These are phyloP conservation scores for Biscogniauxia mediterranea DNA, from an alignment of 2,329 filamentous ascomycete genomes.

Conservation along the genomic window DNA sequence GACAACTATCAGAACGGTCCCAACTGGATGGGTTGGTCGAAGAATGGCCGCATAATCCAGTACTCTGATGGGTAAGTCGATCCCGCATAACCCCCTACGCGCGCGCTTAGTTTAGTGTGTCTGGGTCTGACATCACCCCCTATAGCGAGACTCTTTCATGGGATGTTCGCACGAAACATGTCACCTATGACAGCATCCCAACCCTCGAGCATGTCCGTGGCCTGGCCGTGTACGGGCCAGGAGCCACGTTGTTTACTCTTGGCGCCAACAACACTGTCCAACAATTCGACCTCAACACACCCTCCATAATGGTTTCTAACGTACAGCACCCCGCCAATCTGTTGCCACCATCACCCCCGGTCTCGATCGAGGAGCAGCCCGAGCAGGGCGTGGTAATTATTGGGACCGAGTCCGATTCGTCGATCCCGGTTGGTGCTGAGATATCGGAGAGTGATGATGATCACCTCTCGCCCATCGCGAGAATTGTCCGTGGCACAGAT, in stretches of 20 bases:
- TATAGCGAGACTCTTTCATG: slow-evolving; percentile 84
- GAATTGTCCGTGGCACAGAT: slow-evolving; percentile 70
- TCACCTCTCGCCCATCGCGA: slow-evolving; percentile 71
- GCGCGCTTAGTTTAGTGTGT: slow-evolving; percentile 48
- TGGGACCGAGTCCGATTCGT: slow-evolving; percentile 54
- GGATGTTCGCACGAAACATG: slow-evolving; percentile 98
- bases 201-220: slow-evolving; percentile 79
- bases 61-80: slow-evolving; percentile 79
- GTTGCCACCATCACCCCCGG: slow-evolving; percentile 77
- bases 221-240: slow-evolving; percentile 84
- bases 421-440: slow-evolving; percentile 55
- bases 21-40: slow-evolving; percentile 98
- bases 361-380: slow-evolving; percentile 71
- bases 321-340: slow-evolving; percentile 81
- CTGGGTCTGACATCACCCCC: slow-evolving; percentile 30
- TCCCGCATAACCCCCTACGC: slow-evolving; percentile 34
- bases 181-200: slow-evolving; percentile 84
- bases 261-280: slow-evolving; percentile 86
- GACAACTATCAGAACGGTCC: slow-evolving; percentile 72
- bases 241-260: slow-evolving; percentile 87
- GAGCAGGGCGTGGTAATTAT: slow-evolving; percentile 51
- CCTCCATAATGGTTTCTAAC: slow-evolving; percentile 76
- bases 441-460: slow-evolving; percentile 77
- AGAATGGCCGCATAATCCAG: slow-evolving; percentile 94
- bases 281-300: slow-evolving; percentile 90